These are phyloP conservation scores for Boletus reticulatus DNA, from an alignment of 768 basidiomycete species.

Conservation along the genomic window DNA sequence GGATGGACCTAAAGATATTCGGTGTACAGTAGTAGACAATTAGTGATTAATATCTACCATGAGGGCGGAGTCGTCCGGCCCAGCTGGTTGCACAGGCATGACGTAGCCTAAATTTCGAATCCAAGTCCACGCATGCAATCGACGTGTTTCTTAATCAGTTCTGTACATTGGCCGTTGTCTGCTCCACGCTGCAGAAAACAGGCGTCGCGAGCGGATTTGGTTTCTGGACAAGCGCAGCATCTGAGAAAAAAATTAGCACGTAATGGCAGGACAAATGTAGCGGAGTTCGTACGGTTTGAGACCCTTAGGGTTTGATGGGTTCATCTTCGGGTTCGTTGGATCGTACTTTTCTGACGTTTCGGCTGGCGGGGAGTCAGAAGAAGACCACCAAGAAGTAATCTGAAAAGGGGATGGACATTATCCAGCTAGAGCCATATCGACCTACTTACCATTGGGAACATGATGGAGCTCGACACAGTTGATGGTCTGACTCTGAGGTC, in stretches of 20 bases:
- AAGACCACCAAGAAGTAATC: constrained; percentile 60
- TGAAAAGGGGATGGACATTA: constrained; percentile 13
- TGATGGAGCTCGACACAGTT: constrained; percentile 10
- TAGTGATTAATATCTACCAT: background rate
- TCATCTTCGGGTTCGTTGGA: constrained; percentile 74
- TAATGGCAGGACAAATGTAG: background rate
- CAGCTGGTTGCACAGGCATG: background rate
- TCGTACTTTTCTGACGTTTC: constrained; percentile 49
- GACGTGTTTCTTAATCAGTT: constrained; percentile 75
- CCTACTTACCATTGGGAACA: constrained; percentile 43
- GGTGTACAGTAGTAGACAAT: background rate
- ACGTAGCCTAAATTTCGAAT: constrained; percentile 63
- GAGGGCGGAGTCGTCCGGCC: background rate
- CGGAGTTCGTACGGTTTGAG: constrained; percentile 77
- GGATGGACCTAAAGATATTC: constrained; percentile 6
- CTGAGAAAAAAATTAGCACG: constrained; percentile 39
- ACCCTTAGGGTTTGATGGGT: constrained; percentile 92
- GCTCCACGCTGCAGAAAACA: constrained; percentile 79
- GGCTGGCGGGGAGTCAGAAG: constrained; percentile 28
- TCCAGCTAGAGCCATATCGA: background rate
- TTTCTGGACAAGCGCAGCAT: constrained; percentile 95
- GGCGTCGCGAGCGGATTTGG: constrained; percentile 88
- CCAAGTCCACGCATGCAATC: constrained; percentile 91
- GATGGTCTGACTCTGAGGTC: no score
- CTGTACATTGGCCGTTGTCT: constrained; percentile 77